A percentile compares a stretch with the other conserved stretches of the same genome.
Conservation (phyloP, 495 filamentous ascomycete genomes). For the Xylaria bambusicola region DNA sequence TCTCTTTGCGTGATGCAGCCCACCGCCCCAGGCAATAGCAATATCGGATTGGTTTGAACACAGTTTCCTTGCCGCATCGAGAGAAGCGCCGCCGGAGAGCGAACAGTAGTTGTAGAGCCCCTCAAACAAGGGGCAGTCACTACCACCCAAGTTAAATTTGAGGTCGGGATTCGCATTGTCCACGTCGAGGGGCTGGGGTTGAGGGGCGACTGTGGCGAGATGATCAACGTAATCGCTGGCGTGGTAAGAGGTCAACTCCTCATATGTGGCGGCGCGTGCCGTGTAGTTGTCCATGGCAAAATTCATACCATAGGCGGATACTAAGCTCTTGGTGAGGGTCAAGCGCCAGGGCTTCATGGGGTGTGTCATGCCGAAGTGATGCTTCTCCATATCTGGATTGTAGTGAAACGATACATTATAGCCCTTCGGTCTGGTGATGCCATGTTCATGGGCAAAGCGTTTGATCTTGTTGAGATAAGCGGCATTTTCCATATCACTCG, state of each 20-base stretch:
- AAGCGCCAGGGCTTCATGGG: slow-evolving; percentile 99
- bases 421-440: slow-evolving; percentile 75
- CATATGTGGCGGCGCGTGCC: slow-evolving; percentile 76
- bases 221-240: slow-evolving; percentile 88
- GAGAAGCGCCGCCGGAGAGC: slow-evolving; percentile 84
- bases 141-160: slow-evolving; percentile 80
- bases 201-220: slow-evolving; percentile 57
- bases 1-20: slow-evolving; percentile 96
- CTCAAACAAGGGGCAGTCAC: slow-evolving; percentile 96
- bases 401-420: slow-evolving; percentile 95
- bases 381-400: slow-evolving; percentile 91
- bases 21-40: slow-evolving; percentile 98
- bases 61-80: slow-evolving; percentile 90
- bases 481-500: slow-evolving; percentile 58
- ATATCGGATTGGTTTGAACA: slow-evolving; percentile 86
- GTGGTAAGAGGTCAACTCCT: slow-evolving; percentile 88
- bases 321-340: slow-evolving; percentile 90
- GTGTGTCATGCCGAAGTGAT: slow-evolving; percentile 93
- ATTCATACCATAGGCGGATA: slow-evolving; percentile 92
- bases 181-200: slow-evolving; percentile 51
- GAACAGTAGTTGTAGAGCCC: slow-evolving; percentile 94
- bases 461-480: slow-evolving; percentile 65
- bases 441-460: slow-evolving; percentile 67
- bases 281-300: slow-evolving; percentile 92
- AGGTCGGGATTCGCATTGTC: slow-evolving; percentile 51